A percentile compares a stretch with the other conserved stretches of the same genome.
These are phyloP conservation scores for Geotrichum citri-aurantii DNA, from an alignment of 1,139 yeast genomes.

Conservation along the genomic window DNA sequence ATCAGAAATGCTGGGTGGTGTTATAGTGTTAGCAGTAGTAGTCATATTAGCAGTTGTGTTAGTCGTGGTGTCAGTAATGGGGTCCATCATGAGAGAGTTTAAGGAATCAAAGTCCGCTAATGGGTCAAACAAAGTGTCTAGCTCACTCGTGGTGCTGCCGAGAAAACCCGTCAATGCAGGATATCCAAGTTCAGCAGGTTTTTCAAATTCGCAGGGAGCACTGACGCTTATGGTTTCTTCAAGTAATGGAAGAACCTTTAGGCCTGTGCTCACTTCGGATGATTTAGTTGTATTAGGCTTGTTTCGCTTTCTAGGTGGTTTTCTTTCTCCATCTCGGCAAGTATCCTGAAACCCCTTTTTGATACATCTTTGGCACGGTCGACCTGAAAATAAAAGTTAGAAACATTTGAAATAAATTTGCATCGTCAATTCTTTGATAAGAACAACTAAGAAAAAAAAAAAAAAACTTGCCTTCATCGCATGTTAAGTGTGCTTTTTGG, in stretches of 20 bases:
- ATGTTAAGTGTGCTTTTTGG: conserved; percentile 82
- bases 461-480: conserved; percentile 47
- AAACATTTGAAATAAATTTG: neutral
- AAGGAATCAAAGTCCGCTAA: neutral
- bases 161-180: neutral
- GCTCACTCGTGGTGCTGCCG: neutral
- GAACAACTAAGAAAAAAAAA: neutral
- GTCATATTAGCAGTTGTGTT: neutral
- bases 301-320: conserved; percentile 60
- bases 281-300: neutral
- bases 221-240: neutral
- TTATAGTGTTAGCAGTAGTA: neutral
- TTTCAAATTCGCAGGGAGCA: neutral
- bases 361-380: conserved; percentile 80
- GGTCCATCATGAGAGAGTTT: neutral
- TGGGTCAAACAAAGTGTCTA: neutral
- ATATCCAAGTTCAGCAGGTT: neutral
- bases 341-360: conserved; percentile 55
- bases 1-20: neutral
- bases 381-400: conserved; percentile 21
- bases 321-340: conserved; percentile 85
- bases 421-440: neutral
- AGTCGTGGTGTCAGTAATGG: neutral
- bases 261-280: neutral
- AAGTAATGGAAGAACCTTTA: neutral